Conservation (phyloP, 192 early-diverging fungal species). For the Linnemannia exigua region DNA sequence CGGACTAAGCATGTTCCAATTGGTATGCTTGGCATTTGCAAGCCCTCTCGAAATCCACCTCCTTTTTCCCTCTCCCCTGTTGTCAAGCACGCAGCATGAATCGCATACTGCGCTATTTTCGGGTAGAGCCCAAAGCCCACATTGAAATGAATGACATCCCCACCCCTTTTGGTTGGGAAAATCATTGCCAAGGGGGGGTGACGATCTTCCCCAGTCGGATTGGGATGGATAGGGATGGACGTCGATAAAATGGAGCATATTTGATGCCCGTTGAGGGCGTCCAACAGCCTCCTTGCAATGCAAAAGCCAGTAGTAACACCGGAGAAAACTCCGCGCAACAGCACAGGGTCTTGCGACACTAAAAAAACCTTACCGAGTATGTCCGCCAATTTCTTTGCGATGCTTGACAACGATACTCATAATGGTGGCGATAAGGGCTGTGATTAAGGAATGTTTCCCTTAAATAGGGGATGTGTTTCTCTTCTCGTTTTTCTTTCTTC, state of each 20-base stretch:
- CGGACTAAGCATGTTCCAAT: too few species aligned
- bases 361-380: background rate
- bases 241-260: background rate
- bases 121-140: too few species aligned
- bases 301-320: background rate
- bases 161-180: background rate
- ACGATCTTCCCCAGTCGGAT: too few species aligned
- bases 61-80: too few species aligned
- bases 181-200: too few species aligned
- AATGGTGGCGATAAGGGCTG: background rate
- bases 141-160: background rate
- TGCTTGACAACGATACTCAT: background rate
- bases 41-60: too few species aligned
- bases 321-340: background rate
- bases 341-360: background rate
- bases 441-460: background rate
- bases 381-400: background rate
- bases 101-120: too few species aligned
- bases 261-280: background rate
- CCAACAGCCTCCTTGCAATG: background rate
- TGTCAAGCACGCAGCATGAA: too few species aligned
- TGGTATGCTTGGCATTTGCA: background rate
- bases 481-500: background rate
- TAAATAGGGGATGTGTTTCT: background rate
- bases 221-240: too few species aligned